phyloP scores from a whole-genome alignment of 2,329 filamentous ascomycete species.

The Ceratocystis smalleyi region DNA sequence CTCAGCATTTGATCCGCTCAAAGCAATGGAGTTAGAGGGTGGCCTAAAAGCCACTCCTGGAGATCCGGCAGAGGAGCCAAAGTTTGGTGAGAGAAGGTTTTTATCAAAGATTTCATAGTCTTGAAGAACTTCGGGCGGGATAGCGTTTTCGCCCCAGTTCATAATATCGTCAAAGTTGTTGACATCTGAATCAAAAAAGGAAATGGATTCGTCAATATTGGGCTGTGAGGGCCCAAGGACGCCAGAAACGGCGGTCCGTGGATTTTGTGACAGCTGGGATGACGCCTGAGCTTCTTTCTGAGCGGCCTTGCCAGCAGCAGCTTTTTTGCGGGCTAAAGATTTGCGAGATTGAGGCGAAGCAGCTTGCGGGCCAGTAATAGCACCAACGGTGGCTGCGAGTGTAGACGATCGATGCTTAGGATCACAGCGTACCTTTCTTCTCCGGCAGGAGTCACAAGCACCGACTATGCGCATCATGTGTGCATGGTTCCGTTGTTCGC shows the following conservation, averaged over 20 bases:
- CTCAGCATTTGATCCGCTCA: not conserved
- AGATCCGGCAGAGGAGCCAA: not conserved
- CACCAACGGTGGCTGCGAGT: constrained; percentile 21
- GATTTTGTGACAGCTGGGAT: not conserved
- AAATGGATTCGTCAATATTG: not conserved
- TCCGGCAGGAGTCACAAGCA: constrained; percentile 46
- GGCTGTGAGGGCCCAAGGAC: not conserved
- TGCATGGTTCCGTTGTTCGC: constrained; percentile 52
- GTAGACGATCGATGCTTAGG: constrained; percentile 35
- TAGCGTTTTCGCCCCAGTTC: not conserved
- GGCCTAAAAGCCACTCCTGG: not conserved
- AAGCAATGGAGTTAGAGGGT: not conserved
- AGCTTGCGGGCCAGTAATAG: not conserved
- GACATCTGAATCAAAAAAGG: not conserved
- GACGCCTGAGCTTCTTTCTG: not conserved
- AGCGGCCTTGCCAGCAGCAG: not conserved
- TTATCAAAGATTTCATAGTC: not conserved
- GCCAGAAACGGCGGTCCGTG: not conserved
- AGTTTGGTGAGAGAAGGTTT: not conserved
- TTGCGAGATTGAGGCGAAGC: not conserved
- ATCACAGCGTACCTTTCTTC: constrained; percentile 49
- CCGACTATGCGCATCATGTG: constrained; percentile 53
- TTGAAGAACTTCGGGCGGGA: not conserved
- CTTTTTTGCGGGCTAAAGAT: not conserved
- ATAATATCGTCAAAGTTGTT: not conserved